phyloP scores from a whole-genome alignment of 2,329 filamentous ascomycete genomes.

The Ophiosphaerella korrae region DNA sequence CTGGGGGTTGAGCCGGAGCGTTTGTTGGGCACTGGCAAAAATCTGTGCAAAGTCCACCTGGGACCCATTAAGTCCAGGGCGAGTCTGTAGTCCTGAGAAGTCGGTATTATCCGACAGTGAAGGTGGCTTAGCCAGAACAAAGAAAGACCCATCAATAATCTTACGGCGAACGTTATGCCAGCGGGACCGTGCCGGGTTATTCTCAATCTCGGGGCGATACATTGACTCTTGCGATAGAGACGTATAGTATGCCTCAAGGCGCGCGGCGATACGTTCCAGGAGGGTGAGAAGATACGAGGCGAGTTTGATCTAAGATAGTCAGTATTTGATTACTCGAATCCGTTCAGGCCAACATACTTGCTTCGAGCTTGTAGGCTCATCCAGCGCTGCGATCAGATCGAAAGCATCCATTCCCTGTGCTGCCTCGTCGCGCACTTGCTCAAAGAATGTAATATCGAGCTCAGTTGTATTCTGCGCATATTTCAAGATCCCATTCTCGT shows the following conservation, averaged over 20 bases:
- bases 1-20: constrained; percentile 10
- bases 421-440: constrained; percentile 25
- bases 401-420: constrained; percentile 28
- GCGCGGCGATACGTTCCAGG: constrained; percentile 58
- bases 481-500: constrained; percentile 25
- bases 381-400: constrained; percentile 19
- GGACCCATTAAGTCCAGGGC: constrained; percentile 1
- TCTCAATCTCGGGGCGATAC: constrained; percentile 58
- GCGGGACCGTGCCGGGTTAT: constrained; percentile 58
- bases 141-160: constrained; percentile 59
- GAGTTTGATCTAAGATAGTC: constrained; percentile 41
- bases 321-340: neutral
- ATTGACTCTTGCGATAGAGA: constrained; percentile 56
- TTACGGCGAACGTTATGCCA: constrained; percentile 58
- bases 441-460: constrained; percentile 22
- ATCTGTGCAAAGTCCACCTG: constrained; percentile 20
- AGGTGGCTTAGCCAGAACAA: constrained; percentile 49
- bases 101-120: constrained; percentile 8
- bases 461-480: constrained; percentile 24
- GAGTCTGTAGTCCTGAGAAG: constrained; percentile 2
- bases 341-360: neutral
- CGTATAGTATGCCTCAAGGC: constrained; percentile 58
- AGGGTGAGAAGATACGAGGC: constrained; percentile 55
- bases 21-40: constrained; percentile 22
- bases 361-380: constrained; percentile 19